Base-by-base conservation (phyloP, 805 yeast species). In the Metschnikowia anglica region DNA sequence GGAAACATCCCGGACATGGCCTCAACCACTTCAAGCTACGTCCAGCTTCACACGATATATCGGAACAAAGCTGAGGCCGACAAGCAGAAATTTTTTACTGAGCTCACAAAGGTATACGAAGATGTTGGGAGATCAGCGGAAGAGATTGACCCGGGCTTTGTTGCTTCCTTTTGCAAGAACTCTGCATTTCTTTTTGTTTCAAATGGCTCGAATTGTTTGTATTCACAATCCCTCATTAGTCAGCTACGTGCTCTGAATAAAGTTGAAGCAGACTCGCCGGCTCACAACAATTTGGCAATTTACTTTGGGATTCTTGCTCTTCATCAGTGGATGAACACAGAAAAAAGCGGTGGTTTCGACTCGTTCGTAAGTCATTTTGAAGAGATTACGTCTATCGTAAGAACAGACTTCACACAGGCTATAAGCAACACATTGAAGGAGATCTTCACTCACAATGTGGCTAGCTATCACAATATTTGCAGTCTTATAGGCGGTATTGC, bases 1-100 rank as follows among this genome's bases (percentile, higher is more conserved):
- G 96, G 95, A 0, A 74, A 67, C 0, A 58, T 90, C 5, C 96
- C 96, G 0, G 98, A 90, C 59, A 91, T 91, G 97, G 84, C 86
- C 16, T 78, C 96, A 0, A 79, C 81, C 47, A 83, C 96, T 0
- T 61, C 63, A 7, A 69, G 69, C 42, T 91, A 85, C 59, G 68
- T 83, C 2, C 60, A 55, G 7, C 62, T 91, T 27, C 85, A 81
- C 58, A 55, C 55, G 0, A 52, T 88, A 3, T 91, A 87, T 56
- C 60, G 72, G 13, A 63, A 58, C 1, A 83, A 83, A 54, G 81
- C 85, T 1, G 44, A 52, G 8, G 35, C 44, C 2, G 96, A 89
- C 59, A 59, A 65, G 34, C 51, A 56, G 17, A 23, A 37, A 8
- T 72, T 82, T 48, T 53, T 70, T 4, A n/a, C 41, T 1, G 63